Evolutionary conservation across 495 filamentous ascomycete genomes (phyloP), one percentile per base, ranked within the genome.

Genomic region (Talaromyces borbonicus): DNA sequence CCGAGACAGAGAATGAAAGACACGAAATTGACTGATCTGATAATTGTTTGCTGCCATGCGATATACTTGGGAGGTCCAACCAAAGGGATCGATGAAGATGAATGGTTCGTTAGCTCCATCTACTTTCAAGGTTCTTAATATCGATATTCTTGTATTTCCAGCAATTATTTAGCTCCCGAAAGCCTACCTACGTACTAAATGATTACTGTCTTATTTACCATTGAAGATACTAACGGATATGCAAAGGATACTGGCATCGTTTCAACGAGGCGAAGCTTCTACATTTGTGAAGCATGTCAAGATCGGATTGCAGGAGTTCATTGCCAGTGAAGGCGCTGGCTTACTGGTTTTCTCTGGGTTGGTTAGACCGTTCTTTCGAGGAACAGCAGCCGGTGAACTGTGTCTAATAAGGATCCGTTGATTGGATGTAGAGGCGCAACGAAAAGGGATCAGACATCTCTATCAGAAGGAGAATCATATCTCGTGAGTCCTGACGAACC

Each of bases 11-110:
- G n/a, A n/a, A 43, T 43, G 40, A 26, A 20, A 29, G 3, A 43
- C n/a, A 1, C 40, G 8, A 20, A 43, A 30, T 23, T 25, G 19
- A 19, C 16, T 9, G 62, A 84, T 52, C 69, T 90, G 0, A 75
- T 92, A 3, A 61, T 90, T 35, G 82, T 90, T 38, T 88, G 85
- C 61, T 86, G 87, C 52, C 87, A 93, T 58, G 84, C 78, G 0
- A 86, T 92, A 25, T 92, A 84, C 69, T 59, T 73, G 14, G 79
- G 81, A 33, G 84, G 83, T 0, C 66, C 71, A n/a, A 63, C 62
- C 2, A 62, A 69, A 4, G 84, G 81, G 8, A 45, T 56, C 15
- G 63, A 73, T 35, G 83, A 85, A 53, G 47, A 61, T 12, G 83
- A 89, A 60, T 90, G 85, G 85, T 79, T 72, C 42, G 59, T 47